Percentiles rank a stretch among this genome's conserved stretches.
Evolutionary conservation across 768 basidiomycete species (phyloP).

Genomic region (Hypholoma fasciculare): DNA sequence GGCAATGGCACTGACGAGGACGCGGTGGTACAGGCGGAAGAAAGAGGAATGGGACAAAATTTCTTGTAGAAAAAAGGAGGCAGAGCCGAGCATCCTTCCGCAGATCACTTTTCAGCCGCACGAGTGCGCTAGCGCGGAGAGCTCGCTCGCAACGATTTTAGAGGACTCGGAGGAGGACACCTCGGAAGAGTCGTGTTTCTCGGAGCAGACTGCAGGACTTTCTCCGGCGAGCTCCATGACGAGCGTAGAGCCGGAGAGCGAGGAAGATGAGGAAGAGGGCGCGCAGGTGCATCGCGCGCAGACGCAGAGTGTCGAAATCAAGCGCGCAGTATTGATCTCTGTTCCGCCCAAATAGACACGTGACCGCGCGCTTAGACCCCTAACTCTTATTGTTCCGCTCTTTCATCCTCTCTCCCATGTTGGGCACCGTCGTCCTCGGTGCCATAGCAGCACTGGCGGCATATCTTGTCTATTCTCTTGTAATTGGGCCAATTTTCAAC

Average conservation of each 20-base stretch:
- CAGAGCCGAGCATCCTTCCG: background rate
- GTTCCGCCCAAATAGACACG: constrained; percentile 1
- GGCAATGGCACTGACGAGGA: constrained; percentile 8
- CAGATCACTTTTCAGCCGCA: background rate
- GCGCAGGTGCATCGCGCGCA: constrained; percentile 49
- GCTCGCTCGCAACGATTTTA: background rate
- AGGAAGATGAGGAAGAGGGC: constrained; percentile 25
- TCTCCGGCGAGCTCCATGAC: constrained; percentile 3
- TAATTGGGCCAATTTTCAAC: constrained; percentile 36
- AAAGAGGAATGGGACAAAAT: constrained; percentile 11
- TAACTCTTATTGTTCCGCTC: background rate
- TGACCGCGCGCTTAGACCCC: constrained; percentile 1
- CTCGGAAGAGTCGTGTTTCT: constrained; percentile 15
- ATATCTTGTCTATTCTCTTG: constrained; percentile 29
- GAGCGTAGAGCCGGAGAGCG: constrained; percentile 23
- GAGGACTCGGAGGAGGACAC: constrained; percentile 5
- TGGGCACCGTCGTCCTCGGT: constrained; percentile 8
- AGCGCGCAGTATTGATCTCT: constrained; percentile 39
- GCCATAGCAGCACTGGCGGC: constrained; percentile 12
- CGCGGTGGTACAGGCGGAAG: constrained; percentile 3
- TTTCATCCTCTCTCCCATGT: constrained; percentile 10
- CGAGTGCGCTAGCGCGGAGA: background rate
- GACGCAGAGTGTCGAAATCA: constrained; percentile 50
- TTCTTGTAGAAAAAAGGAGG: background rate
- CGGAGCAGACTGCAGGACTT: constrained; percentile 1